Percentiles rank a stretch among this genome's conserved stretches.
phyloP scores from a whole-genome alignment of 108 stramenopile species.

The Mayamaea pseudoterrestris region DNA sequence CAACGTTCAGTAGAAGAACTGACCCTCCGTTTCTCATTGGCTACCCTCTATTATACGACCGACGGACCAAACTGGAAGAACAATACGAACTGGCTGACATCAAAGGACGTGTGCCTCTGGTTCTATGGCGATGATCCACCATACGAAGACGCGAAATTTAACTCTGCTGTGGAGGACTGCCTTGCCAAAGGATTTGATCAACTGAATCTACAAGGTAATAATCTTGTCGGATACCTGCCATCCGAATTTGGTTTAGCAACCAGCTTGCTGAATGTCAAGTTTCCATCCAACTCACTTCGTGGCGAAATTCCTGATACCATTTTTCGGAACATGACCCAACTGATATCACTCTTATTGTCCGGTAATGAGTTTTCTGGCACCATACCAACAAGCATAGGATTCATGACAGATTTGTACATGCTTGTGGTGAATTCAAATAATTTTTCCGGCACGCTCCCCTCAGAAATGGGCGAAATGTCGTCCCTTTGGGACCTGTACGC shows the following conservation, averaged over 20 bases:
- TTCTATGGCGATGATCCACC: no score
- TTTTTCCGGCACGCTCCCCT: constrained; percentile 19
- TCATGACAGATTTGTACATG: neutral
- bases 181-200: constrained; percentile 5
- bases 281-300: constrained; percentile 9
- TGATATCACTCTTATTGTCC: neutral
- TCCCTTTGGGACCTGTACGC: constrained; percentile 2
- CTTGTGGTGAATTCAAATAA: constrained; percentile 11
- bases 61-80: constrained; percentile 1
- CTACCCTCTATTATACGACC: constrained; percentile 10
- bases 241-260: constrained; percentile 23
- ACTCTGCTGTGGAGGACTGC: no score
- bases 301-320: constrained; percentile 7
- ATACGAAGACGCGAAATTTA: neutral
- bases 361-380: neutral
- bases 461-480: constrained; percentile 15
- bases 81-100: neutral
- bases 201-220: constrained; percentile 23
- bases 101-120: constrained; percentile 3
- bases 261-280: constrained; percentile 7
- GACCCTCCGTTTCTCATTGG: constrained; percentile 6
- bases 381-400: constrained; percentile 4
- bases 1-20: neutral
- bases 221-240: constrained; percentile 30
- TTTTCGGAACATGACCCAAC: neutral